Base-by-base conservation (phyloP, 2,329 filamentous ascomycete genomes). In the Hypoxylon sp. region DNA sequence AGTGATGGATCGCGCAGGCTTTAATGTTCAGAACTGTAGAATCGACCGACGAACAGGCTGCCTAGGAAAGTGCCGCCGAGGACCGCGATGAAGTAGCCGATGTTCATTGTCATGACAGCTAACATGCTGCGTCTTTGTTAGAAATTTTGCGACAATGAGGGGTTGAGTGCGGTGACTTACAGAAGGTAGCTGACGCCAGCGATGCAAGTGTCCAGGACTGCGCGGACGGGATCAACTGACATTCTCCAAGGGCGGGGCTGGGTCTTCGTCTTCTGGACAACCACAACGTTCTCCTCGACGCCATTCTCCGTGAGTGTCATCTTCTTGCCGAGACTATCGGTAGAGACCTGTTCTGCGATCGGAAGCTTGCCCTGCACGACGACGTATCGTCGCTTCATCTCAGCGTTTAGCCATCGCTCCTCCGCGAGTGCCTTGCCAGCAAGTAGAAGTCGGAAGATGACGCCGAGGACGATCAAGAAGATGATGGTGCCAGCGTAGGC, bases 401-500 rank as follows among this genome's bases (percentile, higher is more conserved):
- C 93, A 30, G 82, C 81, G 77, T 92, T 89, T 50, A 91, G 81
- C 90, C 93, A 97, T 48, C 83, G 82, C 71, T 83, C 76, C 79
- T 86, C 87, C 78, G 82, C 86, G 79, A 82, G 89, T 81, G 81
- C 88, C 77, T 93, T 93, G 74, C 80, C 83, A 2, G 94, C 94
- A 55, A 95, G 82, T 14, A 97, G 83, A 19, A 84, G 81, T 57
- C 94, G 91, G 75, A 91, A 89, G 62, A 91, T 75, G 67, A 90
- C 83, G 66, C 90, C 90, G 56, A 98, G 89, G 48, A 91, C 73
- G 77, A 97, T 90, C 65, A 98, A 86, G 81, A 98, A 98, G 79
- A 98, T 92, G 83, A 95, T 97, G 28, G 93, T 97, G 61, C 89
- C 95, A 1, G 93, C 93, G 80, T 98, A 98, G 65, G 86, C 82